These are phyloP conservation scores for Cryomyces minteri DNA, from an alignment of 495 filamentous ascomycete genomes.

Conservation along the genomic window DNA sequence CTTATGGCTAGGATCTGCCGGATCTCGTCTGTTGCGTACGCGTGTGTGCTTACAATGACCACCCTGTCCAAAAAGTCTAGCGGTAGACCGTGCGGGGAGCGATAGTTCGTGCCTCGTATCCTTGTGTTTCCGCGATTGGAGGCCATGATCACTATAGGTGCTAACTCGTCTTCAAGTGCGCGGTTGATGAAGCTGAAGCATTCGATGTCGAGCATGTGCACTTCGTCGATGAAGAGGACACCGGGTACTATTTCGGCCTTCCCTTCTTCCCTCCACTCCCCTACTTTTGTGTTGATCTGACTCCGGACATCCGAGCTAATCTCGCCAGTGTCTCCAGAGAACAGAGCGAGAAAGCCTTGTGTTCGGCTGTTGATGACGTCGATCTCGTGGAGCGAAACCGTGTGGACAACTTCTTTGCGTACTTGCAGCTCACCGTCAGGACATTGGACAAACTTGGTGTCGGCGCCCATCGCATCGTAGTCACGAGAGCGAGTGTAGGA, in stretches of 20 bases:
- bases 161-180: conserved; percentile 79
- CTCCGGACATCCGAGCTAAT: conserved; percentile 92
- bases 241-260: conserved; percentile 96
- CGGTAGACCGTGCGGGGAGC: conserved; percentile 78
- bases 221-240: conserved; percentile 96
- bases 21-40: conserved; percentile 75
- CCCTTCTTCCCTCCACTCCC: conserved; percentile 97
- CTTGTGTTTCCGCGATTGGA: conserved; percentile 86
- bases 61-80: conserved; percentile 93
- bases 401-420: conserved; percentile 91
- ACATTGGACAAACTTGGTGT: conserved; percentile 95
- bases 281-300: conserved; percentile 97
- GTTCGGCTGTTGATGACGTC: conserved; percentile 98
- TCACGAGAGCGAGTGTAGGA: conserved; percentile 87
- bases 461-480: conserved; percentile 97
- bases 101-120: conserved; percentile 85
- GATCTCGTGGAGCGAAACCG: conserved; percentile 92
- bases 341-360: conserved; percentile 89
- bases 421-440: conserved; percentile 98
- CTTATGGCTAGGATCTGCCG: conserved; percentile 78
- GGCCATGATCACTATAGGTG: conserved; percentile 99
- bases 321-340: conserved; percentile 96
- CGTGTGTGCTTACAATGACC: conserved; percentile 86
- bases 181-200: conserved; percentile 98
- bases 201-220: conserved; percentile 99